Evolutionary conservation across 1,284 basidiomycete genomes (phyloP), one percentile per base, ranked within the genome.

Genomic region (Gymnopus androsaceus): DNA sequence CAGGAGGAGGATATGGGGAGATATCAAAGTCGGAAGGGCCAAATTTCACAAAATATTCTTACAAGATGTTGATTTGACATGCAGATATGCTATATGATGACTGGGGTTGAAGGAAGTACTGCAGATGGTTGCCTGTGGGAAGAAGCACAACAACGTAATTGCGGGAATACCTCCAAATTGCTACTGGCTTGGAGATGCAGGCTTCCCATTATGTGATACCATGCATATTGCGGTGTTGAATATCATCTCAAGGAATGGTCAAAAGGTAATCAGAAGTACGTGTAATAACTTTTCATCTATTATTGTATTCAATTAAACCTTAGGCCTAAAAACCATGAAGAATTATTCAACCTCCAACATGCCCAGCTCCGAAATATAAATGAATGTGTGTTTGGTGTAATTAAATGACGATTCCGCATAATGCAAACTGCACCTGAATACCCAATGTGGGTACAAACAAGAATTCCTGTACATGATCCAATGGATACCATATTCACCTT

Each of bases 301-400:
- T 5, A 38, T 38, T 11, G n/a, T 11, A 5, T 14, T 12, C 23
- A 28, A 7, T 28, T 27, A 15, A 4, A 14, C 30, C 14, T 15
- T 38, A 57, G 55, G n/a, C 56, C 51, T 2, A 25, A 11, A n/a
- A 31, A 48, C n/a, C 42, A 15, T 3, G 34, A 57, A 21, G 56
- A 57, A 19, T 33, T 57, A 2, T 57, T 41, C 51, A 57, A 57
- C 34, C 44, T 57, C 8, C 51, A 36, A 8, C 56, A 58, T 53
- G 68, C 75, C 6, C 55, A 53, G n/a, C 61, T 64, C 15, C 57
- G 68, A 1, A 77, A 78, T 63, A 66, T 75, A 12, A 64, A 78
- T 56, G 72, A 79, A 56, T 64, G 63, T 0, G 71, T 75, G 1
- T 79, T 81, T 70, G 74, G 76, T n/a, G 64, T 77, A 4, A 5